Evolutionary conservation across 208 protist genomes (phyloP).

Genomic region (Porcisia hertigi): DNA sequence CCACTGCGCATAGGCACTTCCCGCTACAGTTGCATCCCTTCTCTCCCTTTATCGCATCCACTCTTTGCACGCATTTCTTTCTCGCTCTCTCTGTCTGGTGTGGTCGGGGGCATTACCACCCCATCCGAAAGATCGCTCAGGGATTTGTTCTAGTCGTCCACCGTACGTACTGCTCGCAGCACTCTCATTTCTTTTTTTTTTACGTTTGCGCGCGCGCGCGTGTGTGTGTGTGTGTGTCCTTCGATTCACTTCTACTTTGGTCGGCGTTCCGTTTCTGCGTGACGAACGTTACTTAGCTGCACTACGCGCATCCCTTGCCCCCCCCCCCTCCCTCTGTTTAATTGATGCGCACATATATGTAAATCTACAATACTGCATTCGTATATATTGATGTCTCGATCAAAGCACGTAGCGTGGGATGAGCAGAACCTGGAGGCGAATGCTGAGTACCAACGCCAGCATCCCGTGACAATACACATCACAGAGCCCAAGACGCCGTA

Average conservation of each 20-base stretch:
- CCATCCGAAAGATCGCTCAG: not conserved
- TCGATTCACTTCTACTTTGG: too few species aligned
- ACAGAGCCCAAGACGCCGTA: slow-evolving; percentile 90
- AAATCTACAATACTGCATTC: not conserved
- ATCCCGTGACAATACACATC: slow-evolving; percentile 88
- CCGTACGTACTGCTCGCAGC: too few species aligned
- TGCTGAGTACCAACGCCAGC: slow-evolving; percentile 76
- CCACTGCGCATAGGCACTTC: not conserved
- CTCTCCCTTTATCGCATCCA: not conserved
- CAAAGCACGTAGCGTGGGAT: slow-evolving; percentile 74
- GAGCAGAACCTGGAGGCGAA: slow-evolving; percentile 81
- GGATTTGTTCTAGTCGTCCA: too few species aligned
- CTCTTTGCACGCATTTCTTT: too few species aligned
- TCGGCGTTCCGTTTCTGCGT: not conserved
- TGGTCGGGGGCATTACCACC: too few species aligned
- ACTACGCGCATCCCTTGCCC: too few species aligned
- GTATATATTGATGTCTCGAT: slow-evolving; percentile 21
- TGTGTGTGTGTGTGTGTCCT: not conserved
- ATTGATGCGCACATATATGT: not conserved
- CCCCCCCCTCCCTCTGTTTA: not conserved
- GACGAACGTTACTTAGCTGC: not conserved
- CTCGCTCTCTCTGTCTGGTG: too few species aligned
- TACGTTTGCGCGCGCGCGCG: not conserved
- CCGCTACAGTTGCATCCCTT: not conserved
- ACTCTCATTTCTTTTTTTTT: not conserved